Evolutionary conservation across 495 filamentous ascomycete genomes (phyloP), one percentile per base, ranked within the genome.

Genomic region (Penicillium soppii): DNA sequence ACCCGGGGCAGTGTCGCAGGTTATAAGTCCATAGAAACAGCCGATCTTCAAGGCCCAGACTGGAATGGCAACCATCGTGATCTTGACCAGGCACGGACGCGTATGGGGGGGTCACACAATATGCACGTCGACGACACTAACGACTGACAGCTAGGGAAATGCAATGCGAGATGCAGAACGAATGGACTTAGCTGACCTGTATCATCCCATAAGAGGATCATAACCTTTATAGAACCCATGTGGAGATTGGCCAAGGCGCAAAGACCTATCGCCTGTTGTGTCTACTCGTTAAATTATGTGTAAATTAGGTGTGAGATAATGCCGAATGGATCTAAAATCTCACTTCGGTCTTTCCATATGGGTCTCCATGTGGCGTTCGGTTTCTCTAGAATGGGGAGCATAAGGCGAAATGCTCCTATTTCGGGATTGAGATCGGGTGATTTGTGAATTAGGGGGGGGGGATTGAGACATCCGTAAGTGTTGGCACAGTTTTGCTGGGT

Each of bases 21-120:
- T 70, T 69, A 72, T 66, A 67, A 72, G 52, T 26, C 63, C 69
- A 30, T 61, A 66, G 60, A 57, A 72, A 39, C 69, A 70, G 22
- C 56, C 60, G 16, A 60, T 27, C 52, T 62, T 47, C 25, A 70
- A 33, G 33, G 62, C 53, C 56, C 62, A 66, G 29, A 50, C 47
- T 30, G 63, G 65, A 35, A 63, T 30, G 23, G 59, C 54, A 40
- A 61, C 51, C 69, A 72, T 67, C 53, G 52, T 48, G 53, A 67
- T 61, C 36, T 20, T 30, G 61, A 20, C 62, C 53, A 57, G 47
- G 49, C 38, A 53, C 45, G 41, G 35, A 27, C 19, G 42, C 6
- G 19, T 44, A 43, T 48, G 51, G 33, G 54, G 61, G 33, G 37
- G 56, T 50, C 47, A 49, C 47, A 54, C 53, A 55, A 38, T 50